Evolutionary conservation across 2,329 filamentous ascomycete species (phyloP), one percentile per base, ranked within the genome.

Genomic region (Curvularia spicifera): DNA sequence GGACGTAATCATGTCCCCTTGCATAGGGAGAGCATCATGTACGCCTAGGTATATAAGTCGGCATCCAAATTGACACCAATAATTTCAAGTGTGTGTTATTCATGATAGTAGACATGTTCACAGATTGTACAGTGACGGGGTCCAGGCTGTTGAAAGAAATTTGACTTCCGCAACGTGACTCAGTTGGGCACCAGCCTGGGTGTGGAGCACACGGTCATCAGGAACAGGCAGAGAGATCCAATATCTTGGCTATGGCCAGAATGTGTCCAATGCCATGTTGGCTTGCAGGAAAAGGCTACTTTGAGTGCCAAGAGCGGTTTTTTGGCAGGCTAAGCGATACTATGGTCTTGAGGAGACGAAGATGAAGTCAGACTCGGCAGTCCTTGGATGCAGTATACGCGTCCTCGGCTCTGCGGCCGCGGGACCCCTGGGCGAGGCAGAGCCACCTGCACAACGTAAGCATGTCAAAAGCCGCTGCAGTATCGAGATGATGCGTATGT

Each of bases 171-270:
- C 28, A 44, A 31, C 39, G 18, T 51, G 39, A 51, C 39, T 22
- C 12, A 4, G 26, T 51, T 42, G 49, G 28, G 24, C 37, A 42
- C 33, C 37, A 22, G 24, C 12, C 18, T 20, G 22, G n/a, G 47
- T 20, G 47, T 29, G 24, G 24, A 52, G 29, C 28, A 44, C n/a
- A 26, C 50, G 29, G 20, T 28, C 29, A 33, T n/a, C 13, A 52
- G 40, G 50, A 35, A 28, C 40, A 50, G 22, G 20, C 7, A 35
- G 40, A 26, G n/a, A 33, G 42, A 24, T 20, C 26, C 18, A 29
- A 50, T 43, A 7, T 43, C 53, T 55, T 55, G 59, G 53, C 55
- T 18, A 28, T 18, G 56, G 50, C 47, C 53, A 54, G 50, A 52
- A 50, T 46, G 46, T 49, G 47, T 43, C 33, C 47, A 24, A 40